Evolutionary conservation across 495 filamentous ascomycete species (phyloP).

Genomic region (Penicillium roqueforti): DNA sequence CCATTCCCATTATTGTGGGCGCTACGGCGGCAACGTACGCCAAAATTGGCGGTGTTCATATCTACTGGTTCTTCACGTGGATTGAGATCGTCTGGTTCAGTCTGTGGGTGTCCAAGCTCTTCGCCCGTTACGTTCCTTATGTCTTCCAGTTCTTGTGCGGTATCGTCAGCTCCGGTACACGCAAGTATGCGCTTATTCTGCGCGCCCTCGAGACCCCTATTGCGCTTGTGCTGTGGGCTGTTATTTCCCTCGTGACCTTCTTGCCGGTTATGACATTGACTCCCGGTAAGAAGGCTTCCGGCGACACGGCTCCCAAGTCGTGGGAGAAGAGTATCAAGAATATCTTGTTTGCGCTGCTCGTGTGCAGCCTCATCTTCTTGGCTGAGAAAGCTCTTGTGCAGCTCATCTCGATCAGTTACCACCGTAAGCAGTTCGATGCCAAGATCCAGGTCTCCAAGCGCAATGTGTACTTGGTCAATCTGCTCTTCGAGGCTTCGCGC

Average conservation of each 20-base stretch:
- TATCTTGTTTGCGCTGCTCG: conserved; percentile 70
- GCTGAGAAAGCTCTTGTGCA: conserved; percentile 82
- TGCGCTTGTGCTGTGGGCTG: conserved; percentile 80
- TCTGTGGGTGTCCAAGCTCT: conserved; percentile 82
- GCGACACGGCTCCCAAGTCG: conserved; percentile 31
- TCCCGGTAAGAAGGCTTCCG: conserved; percentile 23
- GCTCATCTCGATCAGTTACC: conserved; percentile 90
- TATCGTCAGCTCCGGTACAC: conserved; percentile 83
- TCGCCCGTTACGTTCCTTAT: conserved; percentile 70
- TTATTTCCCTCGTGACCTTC: conserved; percentile 78
- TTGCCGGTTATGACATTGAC: conserved; percentile 54
- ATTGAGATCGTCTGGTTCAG: conserved; percentile 86
- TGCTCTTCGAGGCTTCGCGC: conserved; percentile 86
- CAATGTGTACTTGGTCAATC: conserved; percentile 69
- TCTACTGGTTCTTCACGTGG: conserved; percentile 85
- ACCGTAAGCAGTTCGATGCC: conserved; percentile 84
- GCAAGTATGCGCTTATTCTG: conserved; percentile 86
- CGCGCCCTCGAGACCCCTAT: conserved; percentile 77
- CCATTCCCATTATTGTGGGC: conserved; percentile 77
- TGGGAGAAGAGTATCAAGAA: conserved; percentile 65
- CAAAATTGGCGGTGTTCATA: conserved; percentile 58
- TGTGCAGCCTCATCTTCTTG: conserved; percentile 73
- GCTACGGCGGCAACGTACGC: conserved; percentile 50
- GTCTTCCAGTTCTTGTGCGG: conserved; percentile 86
- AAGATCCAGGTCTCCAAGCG: conserved; percentile 87